Conservation (phyloP, 176 grass and related monocot species). For the Oryza meridionalis region DNA sequence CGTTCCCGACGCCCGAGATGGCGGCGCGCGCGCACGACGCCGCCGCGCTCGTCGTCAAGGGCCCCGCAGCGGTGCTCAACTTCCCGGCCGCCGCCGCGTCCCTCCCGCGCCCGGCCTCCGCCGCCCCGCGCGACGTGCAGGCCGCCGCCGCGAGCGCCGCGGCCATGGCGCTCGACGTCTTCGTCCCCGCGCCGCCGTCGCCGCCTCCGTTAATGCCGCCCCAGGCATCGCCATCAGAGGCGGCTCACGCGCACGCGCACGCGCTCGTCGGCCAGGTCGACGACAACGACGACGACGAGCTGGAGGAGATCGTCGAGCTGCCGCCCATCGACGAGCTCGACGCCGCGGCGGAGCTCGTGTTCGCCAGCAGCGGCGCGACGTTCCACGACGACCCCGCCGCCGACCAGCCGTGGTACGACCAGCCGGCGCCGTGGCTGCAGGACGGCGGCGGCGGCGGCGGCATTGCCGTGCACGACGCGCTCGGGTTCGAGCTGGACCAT, state of each 20-base stretch:
- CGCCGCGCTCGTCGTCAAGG: conserved; percentile 72
- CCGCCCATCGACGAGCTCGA: conserved; percentile 50
- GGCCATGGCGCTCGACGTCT: conserved; percentile 50
- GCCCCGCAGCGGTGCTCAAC: conserved; percentile 63
- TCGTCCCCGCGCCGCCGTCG: neutral
- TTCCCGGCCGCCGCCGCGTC: conserved; percentile 63
- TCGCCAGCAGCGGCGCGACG: neutral
- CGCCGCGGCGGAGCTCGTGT: neutral
- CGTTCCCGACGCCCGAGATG: conserved; percentile 85
- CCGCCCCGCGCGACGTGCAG: conserved; percentile 68
- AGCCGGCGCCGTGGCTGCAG: conserved; percentile 23
- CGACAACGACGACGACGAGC: conserved; percentile 30
- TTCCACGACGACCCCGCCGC: conserved; percentile 3
- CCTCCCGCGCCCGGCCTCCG: conserved; percentile 60
- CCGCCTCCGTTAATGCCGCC: neutral
- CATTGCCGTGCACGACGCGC: conserved; percentile 26
- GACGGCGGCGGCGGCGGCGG: conserved; percentile 5
- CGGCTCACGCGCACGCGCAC: too few relatives aligned
- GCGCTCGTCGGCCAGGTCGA: neutral
- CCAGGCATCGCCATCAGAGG: neutral
- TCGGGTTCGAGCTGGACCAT: conserved; percentile 12
- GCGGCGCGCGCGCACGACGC: conserved; percentile 85
- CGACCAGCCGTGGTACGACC: conserved; percentile 35
- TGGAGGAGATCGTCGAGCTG: conserved; percentile 70
- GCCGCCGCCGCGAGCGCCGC: conserved; percentile 65